Conservation (phyloP, 768 basidiomycete species). For the Neoboletus magnificus region DNA sequence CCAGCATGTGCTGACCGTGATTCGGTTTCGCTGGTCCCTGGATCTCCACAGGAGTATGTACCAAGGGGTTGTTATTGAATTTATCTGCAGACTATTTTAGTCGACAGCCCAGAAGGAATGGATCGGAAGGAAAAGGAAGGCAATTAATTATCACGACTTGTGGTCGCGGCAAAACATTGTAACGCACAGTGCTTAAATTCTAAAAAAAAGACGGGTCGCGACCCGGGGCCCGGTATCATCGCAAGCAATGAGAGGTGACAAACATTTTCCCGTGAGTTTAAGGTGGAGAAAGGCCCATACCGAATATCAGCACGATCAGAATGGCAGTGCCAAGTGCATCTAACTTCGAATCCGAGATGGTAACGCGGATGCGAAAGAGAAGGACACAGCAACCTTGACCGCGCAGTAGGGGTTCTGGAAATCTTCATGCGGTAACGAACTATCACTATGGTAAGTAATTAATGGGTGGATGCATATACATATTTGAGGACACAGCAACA, state of each 20-base stretch:
- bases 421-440: neutral
- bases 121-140: neutral
- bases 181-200: neutral
- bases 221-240: neutral
- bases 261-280: neutral
- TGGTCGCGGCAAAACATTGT: neutral
- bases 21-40: too few species aligned
- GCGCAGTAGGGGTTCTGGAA: neutral
- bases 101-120: too few species aligned
- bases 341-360: neutral
- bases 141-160: neutral
- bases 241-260: neutral
- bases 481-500: neutral
- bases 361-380: neutral
- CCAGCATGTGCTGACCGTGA: neutral
- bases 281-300: neutral
- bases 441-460: neutral
- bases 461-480: neutral
- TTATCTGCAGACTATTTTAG: neutral
- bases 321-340: neutral
- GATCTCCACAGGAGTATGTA: neutral
- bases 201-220: neutral
- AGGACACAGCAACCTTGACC: neutral
- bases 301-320: neutral
- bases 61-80: neutral